Base-by-base conservation (phyloP, 306 rosid species). In the Vigna unguiculata region DNA sequence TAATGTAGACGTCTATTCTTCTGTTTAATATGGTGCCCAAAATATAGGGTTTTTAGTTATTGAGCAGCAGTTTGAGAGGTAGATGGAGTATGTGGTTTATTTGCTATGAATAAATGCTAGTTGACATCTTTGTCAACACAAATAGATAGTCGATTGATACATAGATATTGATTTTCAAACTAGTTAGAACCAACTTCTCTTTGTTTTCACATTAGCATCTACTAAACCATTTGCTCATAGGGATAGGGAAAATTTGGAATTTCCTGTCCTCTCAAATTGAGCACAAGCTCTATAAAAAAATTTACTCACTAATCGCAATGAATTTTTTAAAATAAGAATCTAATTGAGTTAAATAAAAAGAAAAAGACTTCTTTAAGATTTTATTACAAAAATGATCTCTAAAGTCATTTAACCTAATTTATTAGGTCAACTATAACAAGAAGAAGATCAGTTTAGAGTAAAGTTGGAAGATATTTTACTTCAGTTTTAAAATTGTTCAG, bases 101-200 rank as follows among this genome's bases (percentile, higher is more conserved):
- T 67, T 28, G 54, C 40, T 67, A 12, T 43, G 25, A 67, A 45
- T 25, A 30, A 34, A 62, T 36, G 45, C 22, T 16, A 17, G 34
- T n/a, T 62, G 72, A 8, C 48, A 38, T 74, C 67, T 38, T 47
- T 81, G 49, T 75, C 51, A 22, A 30, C 15, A 72, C 45, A 30
- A 45, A 79, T 79, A 52, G 19, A 52, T 28, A 30, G 24, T 45
- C 32, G 55, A 45, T 68, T 46, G 73, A 68, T 46, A 46, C 24
- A 68, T 68, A 12, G 41, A 40, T 30, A 55, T 10, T 46, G 6
- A 36, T 76, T 54, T 40, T n/a, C 41, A 53, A 43, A 77, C 43
- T 64, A 28, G 65, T 72, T 65, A 77, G 49, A 62, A 12, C 15
- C 28, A 76, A 61, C 55, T 69, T 60, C 53, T 51, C 77, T 81